Conservation (phyloP, 106 monocot genomes). For the Allium sativum region DNA sequence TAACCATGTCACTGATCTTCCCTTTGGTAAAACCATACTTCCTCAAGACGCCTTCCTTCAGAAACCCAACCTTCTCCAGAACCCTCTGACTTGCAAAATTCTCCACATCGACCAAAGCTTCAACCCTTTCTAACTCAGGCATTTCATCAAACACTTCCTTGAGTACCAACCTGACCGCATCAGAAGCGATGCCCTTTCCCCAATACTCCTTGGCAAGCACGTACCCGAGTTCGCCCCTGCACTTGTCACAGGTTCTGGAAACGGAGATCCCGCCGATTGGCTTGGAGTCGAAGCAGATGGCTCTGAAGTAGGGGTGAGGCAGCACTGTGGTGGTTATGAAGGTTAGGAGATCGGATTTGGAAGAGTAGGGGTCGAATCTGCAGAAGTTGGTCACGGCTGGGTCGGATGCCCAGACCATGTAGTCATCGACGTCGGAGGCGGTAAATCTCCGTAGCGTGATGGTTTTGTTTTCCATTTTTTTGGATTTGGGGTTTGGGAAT, state of each 20-base stretch:
- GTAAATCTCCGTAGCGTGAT: too few species aligned
- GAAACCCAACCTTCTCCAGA: conserved; percentile 5
- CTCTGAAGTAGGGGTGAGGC: too few species aligned
- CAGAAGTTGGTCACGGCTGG: too few species aligned
- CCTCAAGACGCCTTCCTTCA: conserved; percentile 18
- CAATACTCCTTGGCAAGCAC: conserved; percentile 16
- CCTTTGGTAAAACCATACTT: conserved; percentile 14
- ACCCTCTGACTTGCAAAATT: conserved; percentile 6
- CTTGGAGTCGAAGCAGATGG: too few species aligned
- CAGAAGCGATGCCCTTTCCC: conserved; percentile 18
- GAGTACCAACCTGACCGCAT: conserved; percentile 10
- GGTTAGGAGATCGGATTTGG: too few species aligned
- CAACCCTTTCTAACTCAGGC: conserved; percentile 14
- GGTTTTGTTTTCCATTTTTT: too few species aligned
- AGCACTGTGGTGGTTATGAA: too few species aligned
- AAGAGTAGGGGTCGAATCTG: too few species aligned
- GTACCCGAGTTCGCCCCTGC: conserved; percentile 20
- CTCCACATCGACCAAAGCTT: conserved; percentile 17
- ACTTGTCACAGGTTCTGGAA: conserved; percentile 1
- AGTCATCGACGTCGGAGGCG: too few species aligned
- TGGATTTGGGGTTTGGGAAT: too few species aligned
- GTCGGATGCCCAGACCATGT: too few species aligned
- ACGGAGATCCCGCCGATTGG: too few species aligned
- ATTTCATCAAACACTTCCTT: conserved; percentile 4
- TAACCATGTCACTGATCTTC: conserved; percentile 15